Base-by-base conservation (phyloP, 257 asterid genomes). In the Cordia subcordata region DNA sequence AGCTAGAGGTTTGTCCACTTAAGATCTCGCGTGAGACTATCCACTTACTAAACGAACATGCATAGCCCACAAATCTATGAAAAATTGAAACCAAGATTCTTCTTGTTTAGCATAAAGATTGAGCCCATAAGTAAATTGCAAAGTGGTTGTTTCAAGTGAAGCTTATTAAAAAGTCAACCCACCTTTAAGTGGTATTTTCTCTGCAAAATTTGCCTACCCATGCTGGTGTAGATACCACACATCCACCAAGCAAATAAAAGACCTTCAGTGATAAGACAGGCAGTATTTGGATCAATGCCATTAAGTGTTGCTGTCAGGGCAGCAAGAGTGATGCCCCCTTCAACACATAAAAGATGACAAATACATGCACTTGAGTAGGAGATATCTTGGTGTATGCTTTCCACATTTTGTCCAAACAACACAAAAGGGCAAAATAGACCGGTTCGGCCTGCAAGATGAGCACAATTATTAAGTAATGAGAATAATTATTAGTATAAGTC, bases 221-320 rank as follows among this genome's bases (percentile, higher is more conserved):
- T 81, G 72, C 96, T 89, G 0, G 94, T 79, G 72, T 88, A 88
- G 73, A 85, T 82, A 55, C 85, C 92, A 55, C 94, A 88, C 20
- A 88, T 85, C 96, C 94, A 88, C 94, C 96, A 85, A 19, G 90
- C 80, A n/a, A 86, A 88, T 33, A 81, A 52, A 63, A 88, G 79
- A 19, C 96, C 96, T 64, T 88, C 94, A 11, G 86, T 79, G 15
- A 88, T 23, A 61, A 83, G 92, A 57, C 83, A 81, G 39, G 75
- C 83, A 0, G 90, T 76, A 39, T 83, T 82, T 19, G 96, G 96
- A 63, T 88, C 94, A 45, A 88, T 66, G 49, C 94, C 94, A 47
- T 81, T 65, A 55, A 78, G 70, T 4, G 87, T 73, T 37, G 92
- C 92, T n/a, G 94, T 83, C 1, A 76, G 40, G n/a, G 76, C 79